Conservation (phyloP, 768 basidiomycete genomes). For the Macrolepiota albuminosa region DNA sequence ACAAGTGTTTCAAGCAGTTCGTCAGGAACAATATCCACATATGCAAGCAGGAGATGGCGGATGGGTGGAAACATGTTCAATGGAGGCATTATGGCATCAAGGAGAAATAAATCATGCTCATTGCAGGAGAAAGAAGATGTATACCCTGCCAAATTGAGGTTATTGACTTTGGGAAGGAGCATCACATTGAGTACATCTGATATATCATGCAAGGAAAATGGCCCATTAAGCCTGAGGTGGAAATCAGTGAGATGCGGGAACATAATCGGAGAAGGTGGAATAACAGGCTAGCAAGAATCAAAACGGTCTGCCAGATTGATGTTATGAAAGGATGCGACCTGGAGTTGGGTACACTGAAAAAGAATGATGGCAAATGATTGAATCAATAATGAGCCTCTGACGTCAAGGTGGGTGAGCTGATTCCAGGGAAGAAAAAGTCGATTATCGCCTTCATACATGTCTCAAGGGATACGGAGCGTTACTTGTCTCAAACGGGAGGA, state of each 20-base stretch:
- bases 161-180: neutral
- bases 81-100: neutral
- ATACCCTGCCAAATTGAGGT: neutral
- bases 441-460: neutral
- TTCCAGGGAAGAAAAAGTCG: conserved; percentile 1
- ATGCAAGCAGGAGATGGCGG: neutral
- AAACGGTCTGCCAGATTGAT: too few relatives aligned
- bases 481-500: neutral
- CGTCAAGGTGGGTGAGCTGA: neutral
- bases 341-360: conserved; percentile 1
- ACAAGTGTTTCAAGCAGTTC: neutral
- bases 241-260: neutral
- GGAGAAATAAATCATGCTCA: neutral
- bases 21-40: neutral
- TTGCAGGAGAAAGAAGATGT: neutral
- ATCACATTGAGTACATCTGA: neutral
- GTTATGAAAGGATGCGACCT: neutral
- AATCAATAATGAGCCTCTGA: neutral
- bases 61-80: neutral
- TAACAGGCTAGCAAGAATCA: neutral
- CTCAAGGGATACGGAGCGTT: neutral
- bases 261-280: neutral
- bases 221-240: neutral
- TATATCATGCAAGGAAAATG: neutral
- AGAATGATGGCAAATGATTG: neutral